These are phyloP conservation scores for Curvularia eragrostidis DNA, from an alignment of 2,329 filamentous ascomycete genomes.

Conservation along the genomic window DNA sequence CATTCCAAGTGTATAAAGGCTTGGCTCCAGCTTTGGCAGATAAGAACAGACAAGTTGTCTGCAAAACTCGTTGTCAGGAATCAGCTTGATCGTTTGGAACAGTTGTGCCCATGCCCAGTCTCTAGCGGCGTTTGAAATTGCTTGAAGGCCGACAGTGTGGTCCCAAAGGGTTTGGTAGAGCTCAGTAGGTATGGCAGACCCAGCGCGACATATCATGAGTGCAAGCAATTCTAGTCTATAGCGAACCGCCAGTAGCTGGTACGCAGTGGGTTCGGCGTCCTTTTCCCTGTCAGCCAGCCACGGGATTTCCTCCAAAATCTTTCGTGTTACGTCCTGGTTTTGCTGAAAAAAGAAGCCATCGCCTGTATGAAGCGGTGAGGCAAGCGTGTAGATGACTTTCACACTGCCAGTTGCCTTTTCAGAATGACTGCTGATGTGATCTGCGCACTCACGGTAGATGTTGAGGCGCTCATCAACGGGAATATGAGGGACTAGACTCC, in stretches of 20 bases:
- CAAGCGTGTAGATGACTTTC: constrained; percentile 60
- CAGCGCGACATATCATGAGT: constrained; percentile 66
- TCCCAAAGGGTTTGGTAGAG: constrained; percentile 74
- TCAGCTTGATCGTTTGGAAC: constrained; percentile 28
- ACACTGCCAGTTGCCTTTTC: constrained; percentile 74
- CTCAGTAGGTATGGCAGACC: constrained; percentile 66
- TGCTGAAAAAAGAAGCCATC: constrained; percentile 37
- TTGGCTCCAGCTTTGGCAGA: constrained; percentile 63
- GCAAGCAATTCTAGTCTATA: constrained; percentile 62
- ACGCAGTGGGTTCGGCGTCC: constrained; percentile 13
- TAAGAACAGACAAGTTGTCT: constrained; percentile 54
- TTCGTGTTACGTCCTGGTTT: constrained; percentile 34
- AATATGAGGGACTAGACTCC: constrained; percentile 64
- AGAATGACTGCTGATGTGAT: constrained; percentile 70
- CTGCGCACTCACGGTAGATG: constrained; percentile 71
- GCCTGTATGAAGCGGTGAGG: constrained; percentile 9
- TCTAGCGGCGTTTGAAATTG: constrained; percentile 66
- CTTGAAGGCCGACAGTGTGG: constrained; percentile 70
- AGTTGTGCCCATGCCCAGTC: constrained; percentile 68
- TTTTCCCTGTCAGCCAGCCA: constrained; percentile 40
- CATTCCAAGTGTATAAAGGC: constrained; percentile 66
- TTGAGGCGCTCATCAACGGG: constrained; percentile 64
- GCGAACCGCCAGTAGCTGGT: constrained; percentile 34
- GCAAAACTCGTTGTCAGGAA: constrained; percentile 40
- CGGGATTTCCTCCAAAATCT: constrained; percentile 51